Evolutionary conservation across 495 filamentous ascomycete genomes (phyloP).

Genomic region (Talaromyces nanjingensis): DNA sequence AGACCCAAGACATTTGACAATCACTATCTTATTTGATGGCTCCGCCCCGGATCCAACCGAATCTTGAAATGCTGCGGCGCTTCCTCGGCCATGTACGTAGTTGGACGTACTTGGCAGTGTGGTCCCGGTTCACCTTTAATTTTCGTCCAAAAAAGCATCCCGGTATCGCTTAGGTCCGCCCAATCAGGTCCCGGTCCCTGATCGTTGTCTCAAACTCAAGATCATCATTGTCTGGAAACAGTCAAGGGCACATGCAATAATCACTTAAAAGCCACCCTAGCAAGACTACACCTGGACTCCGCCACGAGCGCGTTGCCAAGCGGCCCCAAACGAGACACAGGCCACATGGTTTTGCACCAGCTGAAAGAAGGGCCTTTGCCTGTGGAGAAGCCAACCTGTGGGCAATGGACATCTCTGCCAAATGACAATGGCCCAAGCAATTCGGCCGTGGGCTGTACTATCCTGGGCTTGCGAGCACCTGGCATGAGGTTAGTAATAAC

Average conservation of each 20-base stretch:
- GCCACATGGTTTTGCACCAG: slow-evolving; percentile 6
- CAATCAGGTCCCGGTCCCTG: neutral
- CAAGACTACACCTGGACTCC: slow-evolving; percentile 3
- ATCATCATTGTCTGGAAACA: neutral
- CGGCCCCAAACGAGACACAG: slow-evolving; percentile 3
- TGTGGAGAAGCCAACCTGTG: neutral
- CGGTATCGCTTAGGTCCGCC: neutral
- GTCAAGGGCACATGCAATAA: neutral
- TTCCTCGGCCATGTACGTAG: neutral
- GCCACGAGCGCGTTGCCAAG: neutral
- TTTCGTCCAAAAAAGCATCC: neutral
- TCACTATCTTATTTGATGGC: neutral
- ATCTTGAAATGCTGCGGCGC: neutral
- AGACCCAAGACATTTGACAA: neutral
- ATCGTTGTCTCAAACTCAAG: slow-evolving; percentile 4
- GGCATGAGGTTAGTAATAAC: neutral
- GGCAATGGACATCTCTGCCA: neutral
- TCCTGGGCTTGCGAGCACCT: neutral
- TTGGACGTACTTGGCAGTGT: neutral
- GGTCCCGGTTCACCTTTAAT: neutral
- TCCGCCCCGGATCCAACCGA: slow-evolving; percentile 1
- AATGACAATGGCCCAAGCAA: neutral
- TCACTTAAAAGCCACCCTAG: neutral
- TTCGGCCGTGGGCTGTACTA: neutral
- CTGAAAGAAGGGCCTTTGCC: neutral